Conservation (phyloP, 768 basidiomycete genomes). For the Tricholoma hemisulphureum region DNA sequence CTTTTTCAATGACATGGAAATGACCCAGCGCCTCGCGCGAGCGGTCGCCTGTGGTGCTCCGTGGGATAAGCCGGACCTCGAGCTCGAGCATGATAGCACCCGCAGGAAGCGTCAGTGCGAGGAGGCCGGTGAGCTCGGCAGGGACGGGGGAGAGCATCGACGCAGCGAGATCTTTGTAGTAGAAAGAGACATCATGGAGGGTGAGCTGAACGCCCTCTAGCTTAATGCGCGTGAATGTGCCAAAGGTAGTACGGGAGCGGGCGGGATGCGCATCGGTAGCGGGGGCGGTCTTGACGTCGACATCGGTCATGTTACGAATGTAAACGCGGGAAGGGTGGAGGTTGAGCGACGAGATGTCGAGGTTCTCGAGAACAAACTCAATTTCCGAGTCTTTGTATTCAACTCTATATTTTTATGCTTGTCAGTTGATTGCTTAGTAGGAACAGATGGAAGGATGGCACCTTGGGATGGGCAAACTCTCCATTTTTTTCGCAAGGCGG, state of each 20-base stretch:
- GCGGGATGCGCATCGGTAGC: conserved; percentile 26
- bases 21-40: conserved; percentile 44
- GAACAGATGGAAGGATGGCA: conserved; percentile 16
- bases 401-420: conserved; percentile 41
- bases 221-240: conserved; percentile 64
- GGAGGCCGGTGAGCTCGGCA: conserved; percentile 57
- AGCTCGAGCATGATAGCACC: conserved; percentile 70
- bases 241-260: conserved; percentile 48
- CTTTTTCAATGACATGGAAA: conserved; percentile 59
- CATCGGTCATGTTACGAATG: conserved; percentile 66
- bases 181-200: conserved; percentile 70
- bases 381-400: conserved; percentile 68
- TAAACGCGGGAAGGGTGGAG: conserved; percentile 69
- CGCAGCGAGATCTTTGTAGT: conserved; percentile 62
- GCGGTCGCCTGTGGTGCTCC: conserved; percentile 36
- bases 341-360: conserved; percentile 65
- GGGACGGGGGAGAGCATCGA: conserved; percentile 51
- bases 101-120: conserved; percentile 59
- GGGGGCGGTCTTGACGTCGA: conserved; percentile 44
- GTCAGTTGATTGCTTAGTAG: not conserved
- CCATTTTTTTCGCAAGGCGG: conserved; percentile 47
- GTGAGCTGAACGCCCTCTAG: conserved; percentile 63
- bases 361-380: conserved; percentile 74
- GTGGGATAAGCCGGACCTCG: conserved; percentile 62
- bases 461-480: conserved; percentile 71